Evolutionary conservation across 768 basidiomycete genomes (phyloP).

Genomic region (Cyclocybe cylindracea): DNA sequence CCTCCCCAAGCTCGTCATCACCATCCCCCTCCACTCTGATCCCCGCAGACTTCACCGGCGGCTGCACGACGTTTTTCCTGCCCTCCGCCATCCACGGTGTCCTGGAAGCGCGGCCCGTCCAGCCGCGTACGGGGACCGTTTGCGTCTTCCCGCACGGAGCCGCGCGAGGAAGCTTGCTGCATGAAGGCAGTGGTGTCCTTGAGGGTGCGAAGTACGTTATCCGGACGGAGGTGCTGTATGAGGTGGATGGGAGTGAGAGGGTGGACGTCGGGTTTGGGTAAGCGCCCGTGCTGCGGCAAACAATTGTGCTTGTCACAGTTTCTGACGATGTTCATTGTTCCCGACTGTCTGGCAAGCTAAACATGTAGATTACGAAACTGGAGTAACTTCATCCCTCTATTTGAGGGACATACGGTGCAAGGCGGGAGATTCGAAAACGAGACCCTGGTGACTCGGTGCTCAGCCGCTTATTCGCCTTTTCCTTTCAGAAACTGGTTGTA

Average conservation of each 20-base stretch:
- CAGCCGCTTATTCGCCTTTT: too few relatives aligned
- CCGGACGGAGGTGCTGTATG: slow-evolving; percentile 39
- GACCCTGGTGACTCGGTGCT: too few relatives aligned
- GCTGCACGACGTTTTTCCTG: slow-evolving; percentile 57
- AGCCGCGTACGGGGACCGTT: slow-evolving; percentile 48
- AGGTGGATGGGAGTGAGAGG: slow-evolving; percentile 35
- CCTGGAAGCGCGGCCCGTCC: slow-evolving; percentile 48
- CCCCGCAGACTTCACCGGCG: slow-evolving; percentile 43
- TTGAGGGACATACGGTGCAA: too few relatives aligned
- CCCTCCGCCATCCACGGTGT: slow-evolving; percentile 42
- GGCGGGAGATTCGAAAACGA: too few relatives aligned
- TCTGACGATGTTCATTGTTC: too few relatives aligned
- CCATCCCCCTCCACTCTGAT: slow-evolving; percentile 31
- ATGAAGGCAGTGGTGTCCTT: slow-evolving; percentile 39
- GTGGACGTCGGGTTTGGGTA: slow-evolving; percentile 16
- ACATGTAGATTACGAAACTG: too few relatives aligned
- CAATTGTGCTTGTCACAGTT: too few relatives aligned
- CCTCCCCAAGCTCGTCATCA: slow-evolving; percentile 56
- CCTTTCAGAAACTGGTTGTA: too few relatives aligned
- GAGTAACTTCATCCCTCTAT: too few relatives aligned
- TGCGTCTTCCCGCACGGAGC: slow-evolving; percentile 49
- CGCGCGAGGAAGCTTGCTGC: slow-evolving; percentile 35
- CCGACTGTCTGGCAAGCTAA: too few relatives aligned
- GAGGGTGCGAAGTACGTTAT: slow-evolving; percentile 40
- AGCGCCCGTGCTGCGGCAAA: too few relatives aligned